These are phyloP conservation scores for Trametes villosa DNA, from an alignment of 768 basidiomycete species.

Conservation along the genomic window DNA sequence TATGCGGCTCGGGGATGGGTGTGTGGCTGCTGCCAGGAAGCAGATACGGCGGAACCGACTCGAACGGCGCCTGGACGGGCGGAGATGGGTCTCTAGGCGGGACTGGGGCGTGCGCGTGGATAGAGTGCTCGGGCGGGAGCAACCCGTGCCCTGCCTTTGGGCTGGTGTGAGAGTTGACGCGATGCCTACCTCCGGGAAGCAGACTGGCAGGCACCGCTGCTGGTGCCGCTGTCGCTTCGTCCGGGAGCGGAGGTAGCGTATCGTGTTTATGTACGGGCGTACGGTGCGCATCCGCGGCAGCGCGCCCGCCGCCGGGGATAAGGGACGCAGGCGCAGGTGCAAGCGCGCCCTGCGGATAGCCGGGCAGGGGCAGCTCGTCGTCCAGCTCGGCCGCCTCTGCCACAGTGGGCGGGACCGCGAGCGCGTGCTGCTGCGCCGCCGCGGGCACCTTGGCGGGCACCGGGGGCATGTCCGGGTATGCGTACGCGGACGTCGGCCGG, in stretches of 20 bases:
- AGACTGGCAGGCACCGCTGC: conserved; percentile 44
- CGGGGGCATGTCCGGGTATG: neutral
- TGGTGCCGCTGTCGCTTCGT: conserved; percentile 18
- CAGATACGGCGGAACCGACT: conserved; percentile 22
- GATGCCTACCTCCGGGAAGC: conserved; percentile 41
- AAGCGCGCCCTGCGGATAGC: neutral
- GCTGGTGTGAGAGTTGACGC: conserved; percentile 13
- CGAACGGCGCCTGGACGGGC: conserved; percentile 7
- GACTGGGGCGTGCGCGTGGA: conserved; percentile 4
- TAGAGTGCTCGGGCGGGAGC: conserved; percentile 25
- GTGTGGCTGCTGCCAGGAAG: conserved; percentile 11
- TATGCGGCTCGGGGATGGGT: conserved; percentile 16
- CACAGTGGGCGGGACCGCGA: neutral
- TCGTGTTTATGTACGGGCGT: conserved; percentile 31
- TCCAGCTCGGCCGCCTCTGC: neutral
- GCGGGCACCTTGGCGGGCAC: neutral
- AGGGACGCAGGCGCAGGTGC: neutral
- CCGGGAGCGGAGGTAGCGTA: conserved; percentile 48
- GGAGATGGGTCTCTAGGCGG: conserved; percentile 12
- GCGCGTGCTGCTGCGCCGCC: neutral
- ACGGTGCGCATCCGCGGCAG: conserved; percentile 8
- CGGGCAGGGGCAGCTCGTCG: neutral
- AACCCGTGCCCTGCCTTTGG: neutral
- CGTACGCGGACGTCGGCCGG: conserved; percentile 12
- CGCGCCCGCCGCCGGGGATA: neutral